Base-by-base conservation (phyloP, 2,329 filamentous ascomycete genomes). In the Dactylella cylindrospora region DNA sequence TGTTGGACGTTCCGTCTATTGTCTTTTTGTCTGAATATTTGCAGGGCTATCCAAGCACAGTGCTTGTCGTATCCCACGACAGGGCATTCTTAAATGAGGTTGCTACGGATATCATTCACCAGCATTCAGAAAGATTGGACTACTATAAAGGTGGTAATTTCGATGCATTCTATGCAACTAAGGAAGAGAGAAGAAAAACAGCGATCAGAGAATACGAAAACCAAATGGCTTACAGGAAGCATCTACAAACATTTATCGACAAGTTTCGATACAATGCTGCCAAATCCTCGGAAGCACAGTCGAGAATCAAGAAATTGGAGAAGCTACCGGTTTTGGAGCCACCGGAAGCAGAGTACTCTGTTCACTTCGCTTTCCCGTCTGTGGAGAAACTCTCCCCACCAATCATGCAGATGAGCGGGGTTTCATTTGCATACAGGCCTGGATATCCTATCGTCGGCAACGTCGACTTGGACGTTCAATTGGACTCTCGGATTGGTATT, bases 1-100 rank as follows among this genome's bases (percentile, higher is more conserved):
- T 97, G 91, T 90, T 98, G 88, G 93, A 97, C 76, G 93, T 98
- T 55, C 93, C 93, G n/a, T 97, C 93, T 19, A 97, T 98, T 71
- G 94, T 93, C 53, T 98, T 97, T 82, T 81, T 98, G 72, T 87
- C 91, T 40, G 91, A 90, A 71, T 98, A 98, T 72, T 85, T 98
- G 6, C 90, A 96, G 73, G 79, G 78, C 41, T 98, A 98, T 72
- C 91, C 91, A 31, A 95, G 89, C 74, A 97, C 93, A 1, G 84
- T 98, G 22, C 79, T 98, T 10, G 91, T 98, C 49, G 93, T 98
- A 66, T 95, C 89, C 74, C 93, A 98, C 86, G 93, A 98, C 82
- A 84, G 93, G 80, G 90, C 93, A 0, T 98, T 98, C 81, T 80
- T 98, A 69, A 96, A 98, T 77, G 93, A 98, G 76, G 86, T 98